Evolutionary conservation across 257 asterid genomes (phyloP).

Genomic region (Forsythia viridissima): DNA sequence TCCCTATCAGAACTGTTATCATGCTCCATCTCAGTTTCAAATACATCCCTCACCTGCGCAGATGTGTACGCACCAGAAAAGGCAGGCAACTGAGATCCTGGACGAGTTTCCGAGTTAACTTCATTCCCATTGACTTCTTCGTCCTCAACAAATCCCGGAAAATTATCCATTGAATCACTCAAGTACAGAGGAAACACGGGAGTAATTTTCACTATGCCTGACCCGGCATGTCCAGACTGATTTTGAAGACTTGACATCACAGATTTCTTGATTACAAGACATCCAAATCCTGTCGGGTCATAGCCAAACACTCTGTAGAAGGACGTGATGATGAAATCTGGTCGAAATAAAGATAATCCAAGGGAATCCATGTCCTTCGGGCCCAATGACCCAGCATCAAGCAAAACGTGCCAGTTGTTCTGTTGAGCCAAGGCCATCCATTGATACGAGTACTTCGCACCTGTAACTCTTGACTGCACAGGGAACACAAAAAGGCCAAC

Average conservation of each 20-base stretch:
- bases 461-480: conserved; percentile 94
- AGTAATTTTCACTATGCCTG: conserved; percentile 90
- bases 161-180: conserved; percentile 91
- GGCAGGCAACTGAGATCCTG: conserved; percentile 82
- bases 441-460: conserved; percentile 95
- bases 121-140: conserved; percentile 66
- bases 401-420: conserved; percentile 98
- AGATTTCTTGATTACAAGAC: conserved; percentile 93
- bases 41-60: conserved; percentile 94
- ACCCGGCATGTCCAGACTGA: conserved; percentile 94
- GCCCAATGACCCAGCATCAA: conserved; percentile 98
- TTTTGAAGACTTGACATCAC: conserved; percentile 91
- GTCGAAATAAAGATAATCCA: conserved; percentile 94
- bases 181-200: conserved; percentile 88
- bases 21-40: conserved; percentile 89
- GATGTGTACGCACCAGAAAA: conserved; percentile 97
- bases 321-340: conserved; percentile 93
- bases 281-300: conserved; percentile 98
- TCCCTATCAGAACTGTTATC: conserved; percentile 90
- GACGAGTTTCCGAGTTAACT: conserved; percentile 54
- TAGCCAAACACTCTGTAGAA: conserved; percentile 94
- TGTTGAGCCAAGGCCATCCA: conserved; percentile 99
- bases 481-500: conserved; percentile 96
- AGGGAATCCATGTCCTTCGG: conserved; percentile 99
- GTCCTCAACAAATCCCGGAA: conserved; percentile 78